Evolutionary conservation across 805 yeast species (phyloP), one percentile per base, ranked within the genome.

Genomic region (Nakazawaea wyomingensis): DNA sequence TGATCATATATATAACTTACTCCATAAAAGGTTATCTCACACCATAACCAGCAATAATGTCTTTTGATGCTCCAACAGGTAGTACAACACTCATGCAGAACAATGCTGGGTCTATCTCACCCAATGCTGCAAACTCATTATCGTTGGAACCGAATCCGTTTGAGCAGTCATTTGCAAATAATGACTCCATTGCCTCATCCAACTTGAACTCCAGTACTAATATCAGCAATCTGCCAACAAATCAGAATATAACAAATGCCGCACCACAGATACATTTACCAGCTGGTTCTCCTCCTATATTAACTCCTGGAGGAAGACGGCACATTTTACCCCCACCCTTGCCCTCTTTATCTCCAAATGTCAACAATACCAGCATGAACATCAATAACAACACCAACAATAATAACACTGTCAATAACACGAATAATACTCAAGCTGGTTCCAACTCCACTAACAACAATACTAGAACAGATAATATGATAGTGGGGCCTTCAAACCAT

Each of bases 131-230:
- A 11, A 44, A 29, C 24, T 38, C 42, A n/a, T 27, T 44, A 18
- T 39, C 43, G 11, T 17, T 89, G 46, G 99, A 93, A 61, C 96
- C 93, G 8, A 91, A 91, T 55, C 97, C 97, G 4, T 91, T 91
- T 59, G 99, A 91, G 62, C 85, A 84, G 61, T 85, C 96, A 39
- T 91, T 91, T 66, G 96, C 93, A 2, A 80, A 78, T 3, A 42
- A 42, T 16, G 45, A 42, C 5, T 33, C 43, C 47, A 73, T 71
- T 19, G 43, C 46, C 26, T 42, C 52, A 20, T 41, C 52, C 11
- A 34, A 27, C 24, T 36, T 43, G 34, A 37, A 43, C 19, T 39
- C 51, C 10, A 37, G 34, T 27, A 39, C 50, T 34, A 34, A 33
- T 39, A 31, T 36, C 13, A 43, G 40, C 14, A 39, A 26, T 13